Evolutionary conservation across 2,329 filamentous ascomycete genomes (phyloP).

Genomic region (Raffaelea ambrosiae): DNA sequence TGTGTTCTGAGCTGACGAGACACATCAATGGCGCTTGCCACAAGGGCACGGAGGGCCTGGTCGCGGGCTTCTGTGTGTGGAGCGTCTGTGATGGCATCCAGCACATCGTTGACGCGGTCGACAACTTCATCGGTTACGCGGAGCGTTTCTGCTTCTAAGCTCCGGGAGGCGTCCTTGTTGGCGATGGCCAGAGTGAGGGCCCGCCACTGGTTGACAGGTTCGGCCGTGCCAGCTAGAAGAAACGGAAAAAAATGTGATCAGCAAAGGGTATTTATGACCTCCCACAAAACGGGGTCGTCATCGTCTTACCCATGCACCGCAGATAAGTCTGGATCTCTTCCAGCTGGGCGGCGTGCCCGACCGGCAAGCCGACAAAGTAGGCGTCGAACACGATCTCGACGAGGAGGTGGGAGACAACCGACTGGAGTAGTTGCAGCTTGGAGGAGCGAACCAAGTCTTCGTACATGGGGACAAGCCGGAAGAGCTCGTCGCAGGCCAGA

Average conservation of each 20-base stretch:
- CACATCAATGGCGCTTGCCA: conserved; percentile 46
- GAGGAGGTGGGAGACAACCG: conserved; percentile 49
- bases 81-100: conserved; percentile 37
- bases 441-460: conserved; percentile 42
- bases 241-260: conserved; percentile 5
- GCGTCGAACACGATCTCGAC: conserved; percentile 53
- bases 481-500: conserved; percentile 30
- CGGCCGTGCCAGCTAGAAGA: conserved; percentile 10
- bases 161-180: conserved; percentile 40
- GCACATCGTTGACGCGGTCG: conserved; percentile 36
- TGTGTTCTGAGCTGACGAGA: conserved; percentile 49
- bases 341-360: conserved; percentile 42
- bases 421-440: conserved; percentile 56
- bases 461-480: conserved; percentile 48
- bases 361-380: conserved; percentile 55
- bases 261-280: too few species aligned
- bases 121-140: conserved; percentile 34
- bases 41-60: conserved; percentile 42
- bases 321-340: conserved; percentile 39
- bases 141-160: conserved; percentile 37
- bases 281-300: too few species aligned
- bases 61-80: conserved; percentile 29
- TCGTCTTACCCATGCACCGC: conserved; percentile 29
- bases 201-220: conserved; percentile 55
- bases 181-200: conserved; percentile 54